Evolutionary conservation across 345 rosid species (phyloP).

Genomic region (Melaleuca quinquenervia): DNA sequence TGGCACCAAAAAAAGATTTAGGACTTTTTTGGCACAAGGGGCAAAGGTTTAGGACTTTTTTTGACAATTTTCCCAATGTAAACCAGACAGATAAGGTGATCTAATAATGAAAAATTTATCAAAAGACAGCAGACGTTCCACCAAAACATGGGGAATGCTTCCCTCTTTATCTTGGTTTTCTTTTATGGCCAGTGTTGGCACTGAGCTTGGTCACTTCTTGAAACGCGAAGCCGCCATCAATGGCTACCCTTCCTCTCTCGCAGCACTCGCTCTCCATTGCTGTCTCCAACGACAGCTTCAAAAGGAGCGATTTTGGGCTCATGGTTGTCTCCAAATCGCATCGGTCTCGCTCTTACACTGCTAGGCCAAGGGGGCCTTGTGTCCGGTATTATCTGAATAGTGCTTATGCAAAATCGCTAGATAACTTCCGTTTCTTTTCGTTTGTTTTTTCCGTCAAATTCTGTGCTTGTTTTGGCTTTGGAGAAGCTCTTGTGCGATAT

Average conservation of each 20-base stretch:
- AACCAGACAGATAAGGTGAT: not conserved
- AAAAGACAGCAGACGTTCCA: not conserved
- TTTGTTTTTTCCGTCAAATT: not conserved
- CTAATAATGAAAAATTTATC: not conserved
- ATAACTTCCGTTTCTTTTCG: not conserved
- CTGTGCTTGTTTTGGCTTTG: not conserved
- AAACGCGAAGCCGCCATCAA: not conserved
- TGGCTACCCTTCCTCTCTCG: not conserved
- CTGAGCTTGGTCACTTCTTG: not conserved
- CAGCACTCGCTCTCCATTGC: slow-evolving; percentile 2
- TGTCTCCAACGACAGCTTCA: not conserved
- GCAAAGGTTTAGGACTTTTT: no score
- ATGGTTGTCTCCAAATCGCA: not conserved
- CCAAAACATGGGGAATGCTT: not conserved
- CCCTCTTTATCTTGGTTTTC: not conserved
- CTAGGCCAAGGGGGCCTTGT: not conserved
- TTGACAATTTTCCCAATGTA: no score
- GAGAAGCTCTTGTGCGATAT: not conserved
- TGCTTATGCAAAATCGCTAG: not conserved
- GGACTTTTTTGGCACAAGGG: no score
- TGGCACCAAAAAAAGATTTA: no score
- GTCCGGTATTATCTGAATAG: not conserved
- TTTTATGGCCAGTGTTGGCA: not conserved
- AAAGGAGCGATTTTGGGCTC: slow-evolving; percentile 5
- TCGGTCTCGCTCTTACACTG: not conserved